Evolutionary conservation across 371 early-diverging fungal genomes (phyloP).

Genomic region (Syncephalastrum contaminatum): DNA sequence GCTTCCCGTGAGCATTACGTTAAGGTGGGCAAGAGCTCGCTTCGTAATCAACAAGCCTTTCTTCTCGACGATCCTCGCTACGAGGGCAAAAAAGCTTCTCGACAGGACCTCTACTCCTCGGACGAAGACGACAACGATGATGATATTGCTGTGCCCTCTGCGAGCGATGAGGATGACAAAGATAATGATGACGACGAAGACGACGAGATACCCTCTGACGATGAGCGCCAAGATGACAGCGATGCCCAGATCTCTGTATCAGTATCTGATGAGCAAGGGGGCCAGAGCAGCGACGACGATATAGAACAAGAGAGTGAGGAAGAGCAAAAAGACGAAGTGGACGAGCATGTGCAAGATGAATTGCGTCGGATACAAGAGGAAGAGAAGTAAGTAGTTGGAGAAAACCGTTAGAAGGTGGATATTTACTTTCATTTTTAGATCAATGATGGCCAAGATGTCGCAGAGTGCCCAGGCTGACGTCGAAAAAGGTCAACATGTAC

Average conservation of each 20-base stretch:
- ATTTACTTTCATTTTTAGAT: slow-evolving; percentile 17
- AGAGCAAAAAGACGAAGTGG: slow-evolving; percentile 15
- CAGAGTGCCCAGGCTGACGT: slow-evolving; percentile 77
- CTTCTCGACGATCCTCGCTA: slow-evolving; percentile 78
- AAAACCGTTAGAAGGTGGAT: slow-evolving; percentile 12
- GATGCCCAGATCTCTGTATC: slow-evolving; percentile 5
- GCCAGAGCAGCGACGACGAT: slow-evolving; percentile 22
- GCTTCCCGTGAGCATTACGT: slow-evolving; percentile 70
- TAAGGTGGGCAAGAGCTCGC: slow-evolving; percentile 67
- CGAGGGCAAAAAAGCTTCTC: slow-evolving; percentile 65
- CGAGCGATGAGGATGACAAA: slow-evolving; percentile 38
- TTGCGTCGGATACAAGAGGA: slow-evolving; percentile 76
- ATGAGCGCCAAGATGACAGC: slow-evolving; percentile 22
- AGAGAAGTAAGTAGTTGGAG: slow-evolving; percentile 59
- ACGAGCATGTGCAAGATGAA: slow-evolving; percentile 58
- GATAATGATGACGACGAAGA: slow-evolving; percentile 22
- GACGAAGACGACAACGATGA: slow-evolving; percentile 44
- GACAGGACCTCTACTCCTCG: slow-evolving; percentile 59
- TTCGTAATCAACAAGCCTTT: slow-evolving; percentile 62
- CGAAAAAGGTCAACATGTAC: slow-evolving; percentile 90
- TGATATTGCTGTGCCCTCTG: slow-evolving; percentile 18
- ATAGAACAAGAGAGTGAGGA: slow-evolving; percentile 25
- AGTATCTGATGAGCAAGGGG: slow-evolving; percentile 12
- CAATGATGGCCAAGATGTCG: slow-evolving; percentile 65
- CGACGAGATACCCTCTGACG: slow-evolving; percentile 14